Base-by-base conservation (phyloP, 192 early-diverging fungal species). In the Chytriomyces confervae region DNA sequence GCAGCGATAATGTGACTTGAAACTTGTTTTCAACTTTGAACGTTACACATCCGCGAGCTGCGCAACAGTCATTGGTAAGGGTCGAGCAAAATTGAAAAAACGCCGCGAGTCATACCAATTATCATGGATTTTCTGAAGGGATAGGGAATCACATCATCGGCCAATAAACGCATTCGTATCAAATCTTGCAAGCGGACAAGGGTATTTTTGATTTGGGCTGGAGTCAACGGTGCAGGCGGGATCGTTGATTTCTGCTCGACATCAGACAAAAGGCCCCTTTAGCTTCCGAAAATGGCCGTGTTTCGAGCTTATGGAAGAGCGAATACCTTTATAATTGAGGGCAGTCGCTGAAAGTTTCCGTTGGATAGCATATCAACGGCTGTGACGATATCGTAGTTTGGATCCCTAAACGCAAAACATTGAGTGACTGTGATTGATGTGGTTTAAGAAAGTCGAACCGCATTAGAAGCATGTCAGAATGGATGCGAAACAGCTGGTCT, bases 361-460 rank as follows among this genome's bases (percentile, higher is more conserved):
- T 92, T 92, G 5, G 93, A 93, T 62, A 97, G 86, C 18, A 97
- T 91, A 76, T 96, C 95, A 8, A 95, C 87, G 0, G 95, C 94
- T 23, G 92, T 95, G 44, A 83, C 74, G 27, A 97, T 87, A 79
- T 97, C 95, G 70, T 90, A 95, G 84, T 91, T 92, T 36, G 93
- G 88, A 73, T 93, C 90, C 48, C 94, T 92, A 69, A 11, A 10
- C 43, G 45, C 11, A 45, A 13, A 45, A 9, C 16, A 2, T 68
- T 5, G 4, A 48, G 16, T n/a, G 11, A 48, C 23, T 20, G 11
- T 24, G 10, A 36, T 20, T n/a, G 4, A 44, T 45, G 6, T 47
- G 5, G 44, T 48, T 68, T 27, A 6, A 44, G 53, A 44, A 63
- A 29, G 29, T 20, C 16, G 16, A 9, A 85, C 78, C 77, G 77